phyloP scores from a whole-genome alignment of 1,139 yeast species.

The Magnusiomyces tetraspermus region DNA sequence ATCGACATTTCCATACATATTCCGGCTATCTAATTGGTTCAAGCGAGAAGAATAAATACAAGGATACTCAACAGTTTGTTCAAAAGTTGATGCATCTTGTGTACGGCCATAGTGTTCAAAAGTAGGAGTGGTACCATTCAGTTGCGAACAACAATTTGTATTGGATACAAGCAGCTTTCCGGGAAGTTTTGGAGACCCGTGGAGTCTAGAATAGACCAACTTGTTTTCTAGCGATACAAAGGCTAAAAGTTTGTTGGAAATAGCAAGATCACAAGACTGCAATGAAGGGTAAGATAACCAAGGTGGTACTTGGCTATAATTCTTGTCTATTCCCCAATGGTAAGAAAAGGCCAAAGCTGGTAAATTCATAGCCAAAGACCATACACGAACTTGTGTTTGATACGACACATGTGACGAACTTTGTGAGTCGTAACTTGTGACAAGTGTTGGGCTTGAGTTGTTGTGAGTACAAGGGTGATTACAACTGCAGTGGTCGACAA shows the following conservation, averaged over 20 bases:
- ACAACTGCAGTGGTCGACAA: no score
- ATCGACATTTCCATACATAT: no score
- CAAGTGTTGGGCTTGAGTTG: no score
- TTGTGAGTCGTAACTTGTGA: no score
- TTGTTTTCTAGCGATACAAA: slow-evolving; percentile 17
- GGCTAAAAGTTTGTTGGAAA: slow-evolving; percentile 13
- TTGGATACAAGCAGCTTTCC: no score
- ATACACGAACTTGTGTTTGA: slow-evolving; percentile 8
- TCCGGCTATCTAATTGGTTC: no score
- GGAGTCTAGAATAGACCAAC: neutral
- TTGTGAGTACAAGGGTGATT: no score
- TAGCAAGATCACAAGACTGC: slow-evolving; percentile 16
- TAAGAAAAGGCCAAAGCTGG: slow-evolving; percentile 11
- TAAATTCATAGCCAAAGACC: slow-evolving; percentile 7
- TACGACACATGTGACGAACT: no score
- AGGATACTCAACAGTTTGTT: neutral
- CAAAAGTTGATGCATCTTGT: neutral
- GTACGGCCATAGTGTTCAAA: neutral
- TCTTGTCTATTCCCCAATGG: slow-evolving; percentile 17
- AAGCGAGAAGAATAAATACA: neutral
- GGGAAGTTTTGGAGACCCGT: neutral
- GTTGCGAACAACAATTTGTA: neutral
- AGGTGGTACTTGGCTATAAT: slow-evolving; percentile 8
- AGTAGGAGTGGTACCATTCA: neutral
- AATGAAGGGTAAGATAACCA: slow-evolving; percentile 17